Conservation (phyloP, 768 basidiomycete species). For the Naganishia onofrii region DNA sequence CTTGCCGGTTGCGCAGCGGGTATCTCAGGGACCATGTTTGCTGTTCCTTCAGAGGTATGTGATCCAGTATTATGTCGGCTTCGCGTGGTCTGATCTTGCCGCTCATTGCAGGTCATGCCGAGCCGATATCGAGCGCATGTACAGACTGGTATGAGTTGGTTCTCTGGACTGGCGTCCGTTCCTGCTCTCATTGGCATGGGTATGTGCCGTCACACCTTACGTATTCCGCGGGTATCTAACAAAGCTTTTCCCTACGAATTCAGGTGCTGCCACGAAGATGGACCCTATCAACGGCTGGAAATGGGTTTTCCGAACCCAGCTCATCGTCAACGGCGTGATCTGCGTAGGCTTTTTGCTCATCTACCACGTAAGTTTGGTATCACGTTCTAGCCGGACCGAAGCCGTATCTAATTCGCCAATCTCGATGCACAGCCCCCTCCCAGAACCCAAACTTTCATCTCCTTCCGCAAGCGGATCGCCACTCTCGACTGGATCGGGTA, state of each 20-base stretch:
- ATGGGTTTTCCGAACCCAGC: background rate
- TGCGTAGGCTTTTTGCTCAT: conserved; percentile 2
- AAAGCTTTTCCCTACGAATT: background rate
- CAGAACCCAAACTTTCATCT: conserved; percentile 2
- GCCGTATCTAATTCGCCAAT: background rate
- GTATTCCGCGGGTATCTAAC: no score
- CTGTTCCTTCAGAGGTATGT: conserved; percentile 1
- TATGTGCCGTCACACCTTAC: background rate
- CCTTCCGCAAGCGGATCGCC: conserved; percentile 1
- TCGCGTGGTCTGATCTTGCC: background rate
- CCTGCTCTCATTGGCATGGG: conserved; percentile 1
- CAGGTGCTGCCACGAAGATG: background rate
- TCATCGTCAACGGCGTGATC: background rate
- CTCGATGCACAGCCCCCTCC: background rate
- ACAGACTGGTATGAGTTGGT: conserved; percentile 4
- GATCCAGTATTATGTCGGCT: background rate
- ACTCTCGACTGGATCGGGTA: conserved; percentile 1
- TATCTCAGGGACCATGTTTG: background rate
- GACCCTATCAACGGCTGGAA: background rate
- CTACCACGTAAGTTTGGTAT: background rate
- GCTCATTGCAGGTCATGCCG: background rate
- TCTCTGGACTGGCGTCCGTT: background rate
- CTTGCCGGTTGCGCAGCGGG: conserved; percentile 8
- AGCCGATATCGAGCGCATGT: background rate
- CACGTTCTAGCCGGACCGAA: background rate